Evolutionary conservation across 2,329 filamentous ascomycete genomes (phyloP).

Genomic region (Furcasterigmium furcatum): DNA sequence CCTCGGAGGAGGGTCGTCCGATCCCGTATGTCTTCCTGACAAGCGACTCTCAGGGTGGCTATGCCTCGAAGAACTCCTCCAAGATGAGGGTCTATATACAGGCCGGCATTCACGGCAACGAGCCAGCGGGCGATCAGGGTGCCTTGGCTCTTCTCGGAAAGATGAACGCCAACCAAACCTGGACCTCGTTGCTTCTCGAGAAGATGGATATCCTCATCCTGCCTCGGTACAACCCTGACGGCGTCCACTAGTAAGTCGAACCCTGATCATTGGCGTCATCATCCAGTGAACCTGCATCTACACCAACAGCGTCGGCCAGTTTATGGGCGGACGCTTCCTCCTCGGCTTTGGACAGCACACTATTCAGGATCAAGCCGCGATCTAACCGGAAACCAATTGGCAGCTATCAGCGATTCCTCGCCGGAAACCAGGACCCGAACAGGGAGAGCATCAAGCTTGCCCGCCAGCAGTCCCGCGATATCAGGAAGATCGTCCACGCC

Average conservation of each 20-base stretch:
- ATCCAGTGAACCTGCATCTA: too few relatives aligned
- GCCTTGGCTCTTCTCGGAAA: constrained; percentile 23
- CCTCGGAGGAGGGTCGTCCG: constrained; percentile 17
- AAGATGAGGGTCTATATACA: constrained; percentile 26
- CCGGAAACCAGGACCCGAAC: constrained; percentile 25
- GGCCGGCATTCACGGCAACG: constrained; percentile 25
- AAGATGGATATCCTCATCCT: constrained; percentile 23
- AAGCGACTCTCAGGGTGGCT: neutral
- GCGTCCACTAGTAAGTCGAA: constrained; percentile 26
- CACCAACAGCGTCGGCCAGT: too few relatives aligned
- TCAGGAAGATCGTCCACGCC: constrained; percentile 20
- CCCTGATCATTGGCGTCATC: too few relatives aligned
- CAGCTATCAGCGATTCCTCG: constrained; percentile 24
- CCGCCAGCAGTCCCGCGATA: constrained; percentile 22
- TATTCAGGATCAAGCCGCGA: too few relatives aligned
- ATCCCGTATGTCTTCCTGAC: constrained; percentile 17
- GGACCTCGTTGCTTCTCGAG: constrained; percentile 20
- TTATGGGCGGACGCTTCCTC: too few relatives aligned
- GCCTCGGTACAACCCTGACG: constrained; percentile 27
- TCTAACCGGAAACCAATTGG: too few relatives aligned
- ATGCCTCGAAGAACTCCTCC: neutral
- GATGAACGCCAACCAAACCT: constrained; percentile 20
- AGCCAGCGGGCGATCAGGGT: constrained; percentile 25
- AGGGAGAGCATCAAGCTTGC: constrained; percentile 27
- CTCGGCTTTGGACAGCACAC: too few relatives aligned